Evolutionary conservation across 805 yeast species (phyloP), one percentile per base, ranked within the genome.

Genomic region (Yarrowia divulgata): DNA sequence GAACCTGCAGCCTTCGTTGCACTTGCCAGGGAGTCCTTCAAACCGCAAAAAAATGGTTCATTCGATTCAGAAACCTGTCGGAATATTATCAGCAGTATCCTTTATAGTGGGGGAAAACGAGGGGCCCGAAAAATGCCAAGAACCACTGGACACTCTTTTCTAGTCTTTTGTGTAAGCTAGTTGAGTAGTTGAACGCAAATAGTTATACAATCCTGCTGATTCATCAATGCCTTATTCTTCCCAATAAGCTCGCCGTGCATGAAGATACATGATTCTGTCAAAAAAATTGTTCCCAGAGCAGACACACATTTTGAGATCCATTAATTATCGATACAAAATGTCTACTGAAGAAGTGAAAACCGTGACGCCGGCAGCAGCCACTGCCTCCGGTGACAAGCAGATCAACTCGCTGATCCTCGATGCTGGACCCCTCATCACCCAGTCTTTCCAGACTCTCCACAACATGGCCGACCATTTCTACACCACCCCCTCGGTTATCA

Each of bases 401-500:
- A 63, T 63, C 16, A 23, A 48, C 45, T 48, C 68, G 1, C 81
- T 96, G 69, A 90, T 91, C 42, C 83, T 95, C 73, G 99, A 95
- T 84, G 98, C 99, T 3, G 95, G 97, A 64, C 99, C 99, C 7
- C 81, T 95, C 73, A 90, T 95, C 73, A 90, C 97, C 1, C 96
- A 91, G 74, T 84, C 95, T 6, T 91, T 90, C 13, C 84, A 93
- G 2, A 85, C 88, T 23, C 81, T 95, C 55, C 87, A 88, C 74
- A 86, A 85, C 72, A 85, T 84, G 75, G 98, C 97, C 0, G 78
- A 84, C 18, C 78, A 79, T n/a, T 91, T 91, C 75, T 90, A 83
- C 77, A 93, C 98, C 14, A 91, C 98, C 1, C 98, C 98, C 14
- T 93, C 97, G 0, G 98, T 95, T 18, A 87, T 84, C 74, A 83